Evolutionary conservation across 1,284 basidiomycete species (phyloP), one percentile per base, ranked within the genome.

Genomic region (Boletus smithii): DNA sequence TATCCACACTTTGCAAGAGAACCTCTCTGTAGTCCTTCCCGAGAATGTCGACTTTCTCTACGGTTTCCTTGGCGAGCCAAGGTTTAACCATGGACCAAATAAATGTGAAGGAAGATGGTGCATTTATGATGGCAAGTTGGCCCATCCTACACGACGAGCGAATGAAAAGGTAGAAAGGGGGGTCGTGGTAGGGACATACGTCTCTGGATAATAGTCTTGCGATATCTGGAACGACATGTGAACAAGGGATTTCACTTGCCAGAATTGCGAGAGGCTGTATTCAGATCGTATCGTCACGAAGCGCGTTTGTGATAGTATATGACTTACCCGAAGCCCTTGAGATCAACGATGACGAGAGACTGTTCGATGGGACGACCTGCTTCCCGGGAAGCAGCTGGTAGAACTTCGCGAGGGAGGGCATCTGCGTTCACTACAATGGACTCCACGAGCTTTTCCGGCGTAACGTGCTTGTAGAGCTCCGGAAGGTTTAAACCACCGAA

Each of bases 201-300:
- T 82, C 62, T 88, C 85, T 2, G 85, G 85, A 54, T 76, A 86
- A 62, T 84, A 87, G 58, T 85, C 83, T 64, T 88, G 85, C 1
- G 84, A 85, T 42, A 88, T 71, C 56, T 86, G 81, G 65, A 88
- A 84, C 4, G 80, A 78, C 40, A 66, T 67, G 34, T 77, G 71
- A 24, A 74, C 74, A 14, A 87, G 69, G 38, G 71, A 69, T 62
- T 82, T 85, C 71, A 85, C 80, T 58, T 85, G 78, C 85, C 85
- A 88, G 58, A 87, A 88, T 56, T 85, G 80, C 42, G 70, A 66
- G 38, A 86, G 61, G 13, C 84, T 85, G 38, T 24, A 10, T 14
- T n/a, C 14, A 31, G 23, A 24, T 31, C 30, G 27, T 35, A 20
- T 45, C 38, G 26, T 31, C 38, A 44, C 10, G n/a, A 20, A 24